Percentiles rank a stretch among this genome's conserved stretches.
Evolutionary conservation across 1,139 yeast genomes (phyloP).

Genomic region (Candida sanyaensis): DNA sequence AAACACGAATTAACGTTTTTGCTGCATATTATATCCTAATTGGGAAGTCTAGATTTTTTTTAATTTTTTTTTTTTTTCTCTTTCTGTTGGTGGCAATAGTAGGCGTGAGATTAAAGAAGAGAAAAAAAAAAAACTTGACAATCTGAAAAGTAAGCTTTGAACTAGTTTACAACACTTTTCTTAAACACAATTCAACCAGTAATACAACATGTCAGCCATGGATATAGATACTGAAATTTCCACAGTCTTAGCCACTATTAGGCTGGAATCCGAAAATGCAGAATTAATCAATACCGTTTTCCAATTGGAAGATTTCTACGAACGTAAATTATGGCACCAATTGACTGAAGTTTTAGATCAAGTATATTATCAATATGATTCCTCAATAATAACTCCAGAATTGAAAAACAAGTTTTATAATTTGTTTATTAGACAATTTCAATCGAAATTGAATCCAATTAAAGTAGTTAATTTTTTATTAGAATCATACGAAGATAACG

Average conservation of each 20-base stretch:
- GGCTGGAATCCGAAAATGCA: slow-evolving; percentile 62
- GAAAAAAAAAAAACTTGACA: not conserved
- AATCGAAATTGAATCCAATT: slow-evolving; percentile 74
- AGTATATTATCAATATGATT: slow-evolving; percentile 44
- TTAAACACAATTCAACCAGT: not conserved
- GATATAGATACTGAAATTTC: slow-evolving; percentile 51
- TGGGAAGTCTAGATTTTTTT: slow-evolving; percentile 9
- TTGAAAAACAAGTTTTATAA: slow-evolving; percentile 69
- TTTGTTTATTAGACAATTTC: slow-evolving; percentile 67
- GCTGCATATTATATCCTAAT: not conserved
- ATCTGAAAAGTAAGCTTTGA: not conserved
- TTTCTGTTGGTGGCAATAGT: slow-evolving; percentile 15
- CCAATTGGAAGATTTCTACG: slow-evolving; percentile 83
- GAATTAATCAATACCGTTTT: slow-evolving; percentile 64
- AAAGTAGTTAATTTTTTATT: slow-evolving; percentile 77
- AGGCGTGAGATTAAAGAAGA: slow-evolving; percentile 1
- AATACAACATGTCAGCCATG: slow-evolving; percentile 24
- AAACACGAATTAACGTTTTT: not conserved
- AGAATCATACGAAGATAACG: slow-evolving; percentile 43
- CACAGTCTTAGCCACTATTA: slow-evolving; percentile 67
- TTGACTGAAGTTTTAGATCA: slow-evolving; percentile 69
- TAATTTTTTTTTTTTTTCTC: not conserved
- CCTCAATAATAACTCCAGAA: slow-evolving; percentile 49
- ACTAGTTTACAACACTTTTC: not conserved
- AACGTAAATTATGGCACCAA: slow-evolving; percentile 79